Evolutionary conservation across 176 grass and related monocot species (phyloP), one percentile per base, ranked within the genome.

Genomic region (Canna indica): DNA sequence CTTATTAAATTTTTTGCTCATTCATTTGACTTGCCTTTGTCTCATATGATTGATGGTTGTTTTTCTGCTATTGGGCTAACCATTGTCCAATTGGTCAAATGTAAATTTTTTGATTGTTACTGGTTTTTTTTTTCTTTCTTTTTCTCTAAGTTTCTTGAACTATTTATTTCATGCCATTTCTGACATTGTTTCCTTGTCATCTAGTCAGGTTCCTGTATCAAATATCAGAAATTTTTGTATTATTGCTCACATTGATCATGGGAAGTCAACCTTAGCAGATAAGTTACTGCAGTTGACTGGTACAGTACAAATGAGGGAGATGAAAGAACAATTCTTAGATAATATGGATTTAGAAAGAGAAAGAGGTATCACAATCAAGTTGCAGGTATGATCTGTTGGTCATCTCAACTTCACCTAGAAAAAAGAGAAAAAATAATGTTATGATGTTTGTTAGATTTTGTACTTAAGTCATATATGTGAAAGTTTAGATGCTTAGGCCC

Each of bases 261-360:
- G 92, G 42, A 96, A 96, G 59, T 96, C 92, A 24, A 96, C 92
- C 29, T 85, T 96, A 81, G 92, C 92, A 3, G 92, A 96, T 84
- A 96, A 96, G 77, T 73, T 96, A 64, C 83, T 96, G 4, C 88
- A 96, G 75, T 33, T 89, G 47, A 91, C 86, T 0, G 92, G 92
- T 24, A 96, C 92, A 0, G 85, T 96, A 76, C 92, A 86, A 76
- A 91, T 89, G 35, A 87, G 92, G 80, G 92, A 96, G 56, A 96
- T 96, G 92, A 96, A 96, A 56, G 83, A 91, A 77, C 92, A 96
- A 68, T 96, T 91, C 76, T 74, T 96, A 67, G 92, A 96, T 70
- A 96, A 96, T 64, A 96, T 96, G 92, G 92, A 91, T 81, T 80
- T 96, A 77, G 92, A 96, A 63, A 87, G 92, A 81, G 88, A 96